These are phyloP conservation scores for Colletotrichum tropicale DNA, from an alignment of 2,329 filamentous ascomycete genomes.

Conservation along the genomic window DNA sequence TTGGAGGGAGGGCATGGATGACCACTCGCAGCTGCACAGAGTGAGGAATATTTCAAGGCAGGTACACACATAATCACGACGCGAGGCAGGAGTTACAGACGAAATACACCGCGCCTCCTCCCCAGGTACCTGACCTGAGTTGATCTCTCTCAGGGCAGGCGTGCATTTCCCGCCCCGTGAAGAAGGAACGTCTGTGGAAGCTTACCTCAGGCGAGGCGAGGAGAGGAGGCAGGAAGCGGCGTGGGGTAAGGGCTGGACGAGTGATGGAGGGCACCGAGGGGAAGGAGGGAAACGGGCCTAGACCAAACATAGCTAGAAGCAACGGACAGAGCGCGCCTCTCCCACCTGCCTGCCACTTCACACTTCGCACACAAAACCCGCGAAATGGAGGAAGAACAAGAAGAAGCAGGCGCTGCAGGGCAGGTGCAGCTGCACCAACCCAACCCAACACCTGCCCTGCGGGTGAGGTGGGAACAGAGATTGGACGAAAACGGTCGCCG, in stretches of 20 bases:
- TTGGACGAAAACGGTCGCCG: constrained; percentile 7
- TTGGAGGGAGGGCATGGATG: background rate
- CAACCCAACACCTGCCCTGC: background rate
- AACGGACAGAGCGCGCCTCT: background rate
- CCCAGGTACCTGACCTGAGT: background rate
- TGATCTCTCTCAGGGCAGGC: background rate
- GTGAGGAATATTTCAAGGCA: background rate
- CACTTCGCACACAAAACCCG: background rate
- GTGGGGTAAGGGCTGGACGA: background rate
- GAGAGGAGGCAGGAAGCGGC: background rate
- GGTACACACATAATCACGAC: background rate
- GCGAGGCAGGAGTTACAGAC: background rate
- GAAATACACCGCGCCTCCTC: background rate
- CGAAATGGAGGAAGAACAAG: background rate
- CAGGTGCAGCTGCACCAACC: background rate
- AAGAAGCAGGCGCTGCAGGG: background rate
- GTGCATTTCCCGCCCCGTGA: background rate
- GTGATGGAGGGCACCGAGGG: background rate
- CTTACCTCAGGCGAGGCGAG: background rate
- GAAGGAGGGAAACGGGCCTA: background rate
- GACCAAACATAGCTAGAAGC: background rate
- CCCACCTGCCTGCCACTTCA: constrained; percentile 14
- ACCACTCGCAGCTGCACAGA: background rate
- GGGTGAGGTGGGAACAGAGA: background rate
- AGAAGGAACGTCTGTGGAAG: background rate